These are phyloP conservation scores for Arthrobotrys entomopaga DNA, from an alignment of 2,329 filamentous ascomycete genomes.

Conservation along the genomic window DNA sequence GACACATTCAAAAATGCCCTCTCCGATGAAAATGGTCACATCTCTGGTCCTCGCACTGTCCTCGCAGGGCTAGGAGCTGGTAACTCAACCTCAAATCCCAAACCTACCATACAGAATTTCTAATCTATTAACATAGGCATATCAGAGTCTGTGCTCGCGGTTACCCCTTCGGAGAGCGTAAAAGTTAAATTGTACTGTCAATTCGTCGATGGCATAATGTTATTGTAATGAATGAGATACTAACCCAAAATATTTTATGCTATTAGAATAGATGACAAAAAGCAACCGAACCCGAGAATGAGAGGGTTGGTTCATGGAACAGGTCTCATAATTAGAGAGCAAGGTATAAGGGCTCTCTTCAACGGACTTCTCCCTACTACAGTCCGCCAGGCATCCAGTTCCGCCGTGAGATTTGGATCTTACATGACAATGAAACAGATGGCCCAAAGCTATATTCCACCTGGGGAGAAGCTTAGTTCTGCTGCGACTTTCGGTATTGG, in stretches of 20 bases:
- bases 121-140: conserved; percentile 63
- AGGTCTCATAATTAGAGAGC: conserved; percentile 84
- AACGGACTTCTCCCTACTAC: conserved; percentile 96
- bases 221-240: no score
- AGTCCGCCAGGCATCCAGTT: conserved; percentile 92
- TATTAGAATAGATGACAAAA: conserved; percentile 85
- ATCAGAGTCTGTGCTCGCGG: conserved; percentile 90
- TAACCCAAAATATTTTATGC: background rate
- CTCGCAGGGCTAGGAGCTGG: conserved; percentile 94
- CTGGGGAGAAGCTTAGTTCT: conserved; percentile 91
- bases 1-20: conserved; percentile 90
- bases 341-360: conserved; percentile 91
- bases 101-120: background rate
- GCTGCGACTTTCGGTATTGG: conserved; percentile 91
- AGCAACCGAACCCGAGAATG: conserved; percentile 80
- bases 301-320: conserved; percentile 91
- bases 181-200: conserved; percentile 82
- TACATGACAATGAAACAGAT: conserved; percentile 92
- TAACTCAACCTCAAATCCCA: background rate
- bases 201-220: background rate
- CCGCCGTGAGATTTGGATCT: conserved; percentile 86
- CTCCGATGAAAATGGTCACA: conserved; percentile 83
- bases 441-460: conserved; percentile 89
- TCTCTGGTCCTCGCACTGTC: conserved; percentile 89
- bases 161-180: conserved; percentile 97